Conservation (phyloP, 2,329 filamentous ascomycete species). For the Fusarium guadeloupense region DNA sequence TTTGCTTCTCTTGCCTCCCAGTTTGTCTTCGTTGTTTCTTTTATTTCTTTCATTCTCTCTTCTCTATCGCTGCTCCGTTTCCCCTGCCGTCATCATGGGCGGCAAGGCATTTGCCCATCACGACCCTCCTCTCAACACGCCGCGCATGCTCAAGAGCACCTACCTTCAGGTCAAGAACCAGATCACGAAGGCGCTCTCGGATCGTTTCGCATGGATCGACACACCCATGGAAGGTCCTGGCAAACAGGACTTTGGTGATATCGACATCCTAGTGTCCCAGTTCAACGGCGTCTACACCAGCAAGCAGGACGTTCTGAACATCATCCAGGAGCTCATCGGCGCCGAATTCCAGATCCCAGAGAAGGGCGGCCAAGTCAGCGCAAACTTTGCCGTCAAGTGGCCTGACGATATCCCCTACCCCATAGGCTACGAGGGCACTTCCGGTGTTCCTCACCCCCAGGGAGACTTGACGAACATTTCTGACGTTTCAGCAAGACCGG, state of each 20-base stretch:
- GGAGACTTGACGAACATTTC: not conserved
- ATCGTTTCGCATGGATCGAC: conserved; percentile 64
- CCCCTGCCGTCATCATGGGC: conserved; percentile 63
- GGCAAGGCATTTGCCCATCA: conserved; percentile 66
- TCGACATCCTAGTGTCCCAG: conserved; percentile 72
- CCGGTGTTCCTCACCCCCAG: not conserved
- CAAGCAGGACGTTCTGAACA: conserved; percentile 45
- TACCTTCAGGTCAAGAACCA: conserved; percentile 63
- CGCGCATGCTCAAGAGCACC: conserved; percentile 68
- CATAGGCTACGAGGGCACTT: not conserved
- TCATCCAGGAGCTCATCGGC: conserved; percentile 49
- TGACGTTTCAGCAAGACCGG: not conserved
- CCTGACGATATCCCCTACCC: conserved; percentile 45
- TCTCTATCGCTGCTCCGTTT: not conserved
- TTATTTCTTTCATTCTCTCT: conserved; percentile 4
- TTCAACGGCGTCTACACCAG: conserved; percentile 31
- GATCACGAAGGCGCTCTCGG: conserved; percentile 56
- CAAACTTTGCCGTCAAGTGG: conserved; percentile 66
- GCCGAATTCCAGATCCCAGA: conserved; percentile 53
- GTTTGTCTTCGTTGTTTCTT: not conserved
- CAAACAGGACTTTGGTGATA: conserved; percentile 75
- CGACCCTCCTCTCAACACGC: conserved; percentile 62
- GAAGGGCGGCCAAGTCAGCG: conserved; percentile 41
- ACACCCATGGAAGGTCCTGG: conserved; percentile 74
- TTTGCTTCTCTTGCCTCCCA: too few species aligned